These are phyloP conservation scores for Endoconidiophora laricicola DNA, from an alignment of 2,329 filamentous ascomycete genomes.

Conservation along the genomic window DNA sequence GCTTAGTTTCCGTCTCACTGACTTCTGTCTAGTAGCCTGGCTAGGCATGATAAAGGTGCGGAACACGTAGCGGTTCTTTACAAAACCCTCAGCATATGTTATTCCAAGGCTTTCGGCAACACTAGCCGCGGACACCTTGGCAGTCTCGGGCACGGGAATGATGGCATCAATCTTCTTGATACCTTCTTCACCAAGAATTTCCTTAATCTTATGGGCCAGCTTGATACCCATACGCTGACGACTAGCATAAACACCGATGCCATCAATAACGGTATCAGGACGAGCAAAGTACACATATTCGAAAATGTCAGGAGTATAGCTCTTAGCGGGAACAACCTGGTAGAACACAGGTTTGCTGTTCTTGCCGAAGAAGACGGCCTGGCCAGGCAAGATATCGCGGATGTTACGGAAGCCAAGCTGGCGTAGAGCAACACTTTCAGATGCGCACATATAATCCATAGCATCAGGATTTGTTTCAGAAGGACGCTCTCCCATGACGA, in stretches of 20 bases:
- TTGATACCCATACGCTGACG: constrained; percentile 76
- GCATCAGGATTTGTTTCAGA: constrained; percentile 45
- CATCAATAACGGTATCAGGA: constrained; percentile 69
- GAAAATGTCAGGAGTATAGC: constrained; percentile 65
- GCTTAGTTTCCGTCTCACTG: constrained; percentile 77
- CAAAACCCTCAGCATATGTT: constrained; percentile 64
- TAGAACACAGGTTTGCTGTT: constrained; percentile 56
- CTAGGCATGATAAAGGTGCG: constrained; percentile 64
- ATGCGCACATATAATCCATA: constrained; percentile 80
- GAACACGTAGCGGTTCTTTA: constrained; percentile 83
- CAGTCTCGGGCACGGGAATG: constrained; percentile 38
- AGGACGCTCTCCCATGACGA: constrained; percentile 59
- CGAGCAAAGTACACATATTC: constrained; percentile 80
- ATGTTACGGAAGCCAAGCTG: constrained; percentile 73
- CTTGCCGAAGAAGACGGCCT: constrained; percentile 75
- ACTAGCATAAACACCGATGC: constrained; percentile 70
- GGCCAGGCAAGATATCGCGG: constrained; percentile 61
- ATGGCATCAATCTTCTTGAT: constrained; percentile 60
- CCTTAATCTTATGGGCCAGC: constrained; percentile 56
- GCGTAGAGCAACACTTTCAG: constrained; percentile 67
- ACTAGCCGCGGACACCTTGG: constrained; percentile 55
- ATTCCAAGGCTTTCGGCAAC: constrained; percentile 61
- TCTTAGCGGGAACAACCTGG: constrained; percentile 51
- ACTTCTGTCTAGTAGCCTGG: constrained; percentile 65
- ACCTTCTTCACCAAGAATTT: constrained; percentile 49